A percentile compares a stretch with the other conserved stretches of the same genome.
Conservation (phyloP, 2,329 filamentous ascomycete genomes). For the Colletotrichum lini region DNA sequence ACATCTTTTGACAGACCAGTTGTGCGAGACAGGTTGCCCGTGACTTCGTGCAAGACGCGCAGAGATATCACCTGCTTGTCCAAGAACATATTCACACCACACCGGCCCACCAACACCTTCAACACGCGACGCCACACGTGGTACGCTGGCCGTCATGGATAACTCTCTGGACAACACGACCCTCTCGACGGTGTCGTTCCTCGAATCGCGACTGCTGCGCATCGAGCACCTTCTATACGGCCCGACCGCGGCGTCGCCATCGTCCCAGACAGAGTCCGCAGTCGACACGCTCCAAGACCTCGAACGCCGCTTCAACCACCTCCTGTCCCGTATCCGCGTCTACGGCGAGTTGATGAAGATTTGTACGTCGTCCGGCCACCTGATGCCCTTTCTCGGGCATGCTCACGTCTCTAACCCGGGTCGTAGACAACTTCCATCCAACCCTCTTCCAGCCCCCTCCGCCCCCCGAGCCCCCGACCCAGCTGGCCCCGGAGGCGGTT, state of each 20-base stretch:
- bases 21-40: neutral
- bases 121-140: conserved; percentile 15
- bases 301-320: conserved; percentile 66
- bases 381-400: neutral
- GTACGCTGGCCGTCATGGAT: conserved; percentile 47
- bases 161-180: conserved; percentile 66
- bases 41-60: no score
- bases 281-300: conserved; percentile 63
- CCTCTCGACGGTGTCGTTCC: conserved; percentile 68
- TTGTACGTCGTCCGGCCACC: conserved; percentile 58
- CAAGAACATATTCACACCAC: neutral
- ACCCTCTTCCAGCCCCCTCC: conserved; percentile 67
- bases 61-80: neutral
- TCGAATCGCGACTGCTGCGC: conserved; percentile 71
- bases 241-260: conserved; percentile 51
- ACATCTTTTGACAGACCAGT: neutral
- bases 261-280: conserved; percentile 57
- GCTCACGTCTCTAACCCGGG: neutral
- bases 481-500: conserved; percentile 66
- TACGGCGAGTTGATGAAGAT: conserved; percentile 73
- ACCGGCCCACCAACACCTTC: neutral
- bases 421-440: conserved; percentile 66
- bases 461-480: conserved; percentile 63
- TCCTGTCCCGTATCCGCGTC: conserved; percentile 67
- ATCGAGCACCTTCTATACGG: conserved; percentile 73